These are phyloP conservation scores for Orbilia ellipsospora DNA, from an alignment of 2,329 filamentous ascomycete species.

Conservation along the genomic window DNA sequence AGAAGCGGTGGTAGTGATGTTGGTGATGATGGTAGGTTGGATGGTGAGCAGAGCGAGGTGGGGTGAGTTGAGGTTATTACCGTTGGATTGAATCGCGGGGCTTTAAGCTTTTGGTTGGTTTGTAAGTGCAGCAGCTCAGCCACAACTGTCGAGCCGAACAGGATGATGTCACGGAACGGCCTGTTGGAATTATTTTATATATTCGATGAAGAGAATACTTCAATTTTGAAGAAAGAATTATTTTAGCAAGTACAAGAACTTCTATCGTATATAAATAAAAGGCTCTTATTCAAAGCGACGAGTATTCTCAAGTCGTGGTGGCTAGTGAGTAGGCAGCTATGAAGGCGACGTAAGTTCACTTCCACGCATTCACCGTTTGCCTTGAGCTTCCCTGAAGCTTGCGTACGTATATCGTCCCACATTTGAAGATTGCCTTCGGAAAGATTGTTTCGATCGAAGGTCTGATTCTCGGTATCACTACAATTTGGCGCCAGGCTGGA, in stretches of 20 bases:
- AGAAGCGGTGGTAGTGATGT: neutral
- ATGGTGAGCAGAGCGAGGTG: conserved; percentile 6
- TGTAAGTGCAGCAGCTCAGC: conserved; percentile 22
- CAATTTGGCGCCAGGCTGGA: neutral
- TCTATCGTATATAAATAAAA: conserved; percentile 5
- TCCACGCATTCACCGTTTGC: conserved; percentile 3
- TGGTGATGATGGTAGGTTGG: conserved; percentile 4
- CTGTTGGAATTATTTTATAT: conserved; percentile 1
- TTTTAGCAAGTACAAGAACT: neutral
- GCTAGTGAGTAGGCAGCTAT: conserved; percentile 16
- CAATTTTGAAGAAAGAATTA: neutral
- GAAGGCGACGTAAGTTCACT: conserved; percentile 24
- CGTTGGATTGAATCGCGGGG: conserved; percentile 47
- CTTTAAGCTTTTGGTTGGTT: conserved; percentile 23
- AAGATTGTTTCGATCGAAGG: neutral
- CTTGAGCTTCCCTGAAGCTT: conserved; percentile 23
- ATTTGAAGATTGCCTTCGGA: too few species aligned
- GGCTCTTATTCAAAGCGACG: neutral
- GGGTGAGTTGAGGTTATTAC: conserved; percentile 43
- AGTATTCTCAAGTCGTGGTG: neutral
- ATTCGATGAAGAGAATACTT: neutral
- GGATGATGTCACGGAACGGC: conserved; percentile 37
- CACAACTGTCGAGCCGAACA: conserved; percentile 14
- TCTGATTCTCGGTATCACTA: neutral
- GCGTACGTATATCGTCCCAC: conserved; percentile 15